phyloP scores from a whole-genome alignment of 192 early-diverging fungal species.

The Haplosporangium gracile region DNA sequence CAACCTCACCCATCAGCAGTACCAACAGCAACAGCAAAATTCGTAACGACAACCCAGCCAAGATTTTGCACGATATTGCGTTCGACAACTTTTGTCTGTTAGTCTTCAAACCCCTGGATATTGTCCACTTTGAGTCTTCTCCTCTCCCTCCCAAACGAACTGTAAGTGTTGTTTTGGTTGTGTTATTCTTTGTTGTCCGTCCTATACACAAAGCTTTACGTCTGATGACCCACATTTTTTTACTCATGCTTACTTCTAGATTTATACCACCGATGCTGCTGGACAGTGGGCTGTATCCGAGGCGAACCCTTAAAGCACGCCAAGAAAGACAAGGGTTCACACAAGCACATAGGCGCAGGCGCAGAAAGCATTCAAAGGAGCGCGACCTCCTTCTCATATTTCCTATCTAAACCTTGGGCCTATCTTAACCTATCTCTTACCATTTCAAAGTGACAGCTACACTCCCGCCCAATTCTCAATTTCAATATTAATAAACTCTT shows the following conservation, averaged over 20 bases:
- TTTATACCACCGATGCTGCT: conserved; percentile 52
- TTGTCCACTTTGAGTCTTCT: conserved; percentile 70
- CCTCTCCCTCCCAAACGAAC: conserved; percentile 64
- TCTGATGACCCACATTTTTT: neutral
- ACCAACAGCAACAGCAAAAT: conserved; percentile 23
- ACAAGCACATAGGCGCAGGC: neutral
- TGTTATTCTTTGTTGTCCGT: neutral
- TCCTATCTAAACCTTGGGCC: too few relatives aligned
- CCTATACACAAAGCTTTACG: neutral
- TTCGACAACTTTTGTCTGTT: conserved; percentile 83
- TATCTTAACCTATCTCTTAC: too few relatives aligned
- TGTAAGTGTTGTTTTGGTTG: conserved; percentile 40
- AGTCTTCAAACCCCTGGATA: conserved; percentile 73
- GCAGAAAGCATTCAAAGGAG: neutral
- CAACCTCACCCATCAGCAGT: neutral
- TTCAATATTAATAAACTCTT: too few relatives aligned
- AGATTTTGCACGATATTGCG: conserved; percentile 74
- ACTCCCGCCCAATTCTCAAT: too few relatives aligned
- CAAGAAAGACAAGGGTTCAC: neutral
- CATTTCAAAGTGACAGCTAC: too few relatives aligned
- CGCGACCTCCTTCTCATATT: neutral
- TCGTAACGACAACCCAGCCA: conserved; percentile 62
- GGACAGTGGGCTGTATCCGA: conserved; percentile 47
- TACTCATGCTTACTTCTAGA: conserved; percentile 14
- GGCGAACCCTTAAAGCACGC: conserved; percentile 41